Evolutionary conservation across 164 flowering plant genomes (phyloP).

Genomic region (Liriodendron chinense): DNA sequence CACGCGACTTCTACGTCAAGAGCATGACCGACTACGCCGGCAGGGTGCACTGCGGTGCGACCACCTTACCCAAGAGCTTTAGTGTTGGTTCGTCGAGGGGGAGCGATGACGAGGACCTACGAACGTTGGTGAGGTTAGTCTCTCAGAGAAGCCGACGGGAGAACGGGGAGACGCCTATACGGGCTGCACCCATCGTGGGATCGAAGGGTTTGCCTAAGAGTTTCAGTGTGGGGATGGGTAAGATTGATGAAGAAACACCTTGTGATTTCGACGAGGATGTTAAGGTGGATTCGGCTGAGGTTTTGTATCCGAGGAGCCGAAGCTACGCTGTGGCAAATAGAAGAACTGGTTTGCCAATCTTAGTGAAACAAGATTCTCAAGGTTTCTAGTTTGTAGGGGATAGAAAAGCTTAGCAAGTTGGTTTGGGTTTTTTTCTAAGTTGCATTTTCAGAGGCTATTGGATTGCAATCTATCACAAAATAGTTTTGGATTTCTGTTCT

Average conservation of each 20-base stretch:
- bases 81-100: not conserved
- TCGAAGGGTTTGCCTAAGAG: slow-evolving; percentile 42
- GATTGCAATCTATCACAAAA: not conserved
- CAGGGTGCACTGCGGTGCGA: not conserved
- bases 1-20: slow-evolving; percentile 11
- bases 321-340: slow-evolving; percentile 45
- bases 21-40: slow-evolving; percentile 8
- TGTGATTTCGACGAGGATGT: slow-evolving; percentile 35
- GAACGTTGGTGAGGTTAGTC: not conserved
- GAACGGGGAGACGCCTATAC: not conserved
- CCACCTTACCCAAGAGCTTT: slow-evolving; percentile 9
- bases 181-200: not conserved
- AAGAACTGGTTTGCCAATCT: not conserved
- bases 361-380: not conserved
- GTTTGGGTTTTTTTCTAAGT: not conserved
- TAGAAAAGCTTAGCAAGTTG: not conserved
- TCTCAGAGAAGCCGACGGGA: slow-evolving; percentile 3
- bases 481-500: not conserved
- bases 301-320: slow-evolving; percentile 47
- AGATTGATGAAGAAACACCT: slow-evolving; percentile 64
- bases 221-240: slow-evolving; percentile 58
- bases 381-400: not conserved
- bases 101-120: slow-evolving; percentile 1
- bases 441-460: not conserved
- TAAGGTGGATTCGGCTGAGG: slow-evolving; percentile 1